phyloP scores from a whole-genome alignment of 371 early-diverging fungal species.

The Mortierella sp. region DNA sequence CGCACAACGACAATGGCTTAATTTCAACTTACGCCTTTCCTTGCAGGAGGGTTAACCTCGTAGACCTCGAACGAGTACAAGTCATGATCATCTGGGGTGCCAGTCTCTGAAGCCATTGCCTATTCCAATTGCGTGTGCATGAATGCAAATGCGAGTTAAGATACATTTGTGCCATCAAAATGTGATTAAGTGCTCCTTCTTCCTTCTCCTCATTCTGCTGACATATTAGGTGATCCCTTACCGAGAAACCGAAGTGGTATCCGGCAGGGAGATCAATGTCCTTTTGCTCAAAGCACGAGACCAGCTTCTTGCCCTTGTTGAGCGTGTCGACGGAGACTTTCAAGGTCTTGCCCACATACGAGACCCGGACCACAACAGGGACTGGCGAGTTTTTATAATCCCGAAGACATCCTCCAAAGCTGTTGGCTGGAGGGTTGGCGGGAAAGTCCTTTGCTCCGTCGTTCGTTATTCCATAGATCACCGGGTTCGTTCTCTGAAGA shows the following conservation, averaged over 20 bases:
- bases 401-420: constrained; percentile 76
- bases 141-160: background rate
- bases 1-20: background rate
- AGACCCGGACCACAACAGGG: constrained; percentile 73
- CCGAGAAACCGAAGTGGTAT: constrained; percentile 87
- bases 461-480: constrained; percentile 76
- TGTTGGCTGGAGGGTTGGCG: constrained; percentile 57
- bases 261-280: constrained; percentile 77
- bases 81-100: constrained; percentile 83
- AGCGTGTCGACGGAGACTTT: constrained; percentile 75
- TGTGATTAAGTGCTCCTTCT: too few species aligned
- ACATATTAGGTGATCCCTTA: constrained; percentile 30
- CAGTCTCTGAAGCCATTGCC: constrained; percentile 27
- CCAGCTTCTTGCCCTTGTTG: constrained; percentile 69
- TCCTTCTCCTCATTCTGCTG: background rate
- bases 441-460: constrained; percentile 72
- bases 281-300: constrained; percentile 72
- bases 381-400: constrained; percentile 80
- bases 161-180: too few species aligned
- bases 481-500: constrained; percentile 29
- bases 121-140: background rate
- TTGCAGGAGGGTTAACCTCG: constrained; percentile 78
- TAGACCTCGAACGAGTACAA: constrained; percentile 79
- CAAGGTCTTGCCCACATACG: constrained; percentile 73
- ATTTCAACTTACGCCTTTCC: constrained; percentile 16